Evolutionary conservation across 306 rosid genomes (phyloP).

Genomic region (Quercus wislizeni): DNA sequence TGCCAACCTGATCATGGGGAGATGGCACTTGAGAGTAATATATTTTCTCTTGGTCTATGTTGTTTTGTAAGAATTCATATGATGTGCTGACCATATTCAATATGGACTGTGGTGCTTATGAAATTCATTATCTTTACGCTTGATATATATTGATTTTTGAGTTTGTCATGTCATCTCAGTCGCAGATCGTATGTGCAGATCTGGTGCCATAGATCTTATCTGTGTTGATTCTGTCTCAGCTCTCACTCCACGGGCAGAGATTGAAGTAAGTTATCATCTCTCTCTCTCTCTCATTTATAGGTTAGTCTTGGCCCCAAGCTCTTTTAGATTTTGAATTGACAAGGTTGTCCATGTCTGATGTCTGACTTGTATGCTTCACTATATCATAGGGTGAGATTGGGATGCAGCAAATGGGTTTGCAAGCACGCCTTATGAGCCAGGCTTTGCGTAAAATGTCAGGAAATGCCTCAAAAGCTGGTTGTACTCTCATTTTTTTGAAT

Average conservation of each 20-base stretch:
- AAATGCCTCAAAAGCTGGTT: slow-evolving; percentile 99
- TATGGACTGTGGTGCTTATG: slow-evolving; percentile 7
- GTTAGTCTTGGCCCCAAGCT: neutral
- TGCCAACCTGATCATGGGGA: slow-evolving; percentile 99
- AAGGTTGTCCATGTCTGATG: slow-evolving; percentile 22
- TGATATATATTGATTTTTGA: slow-evolving; percentile 23
- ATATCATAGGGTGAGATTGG: slow-evolving; percentile 85
- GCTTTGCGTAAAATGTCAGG: slow-evolving; percentile 99
- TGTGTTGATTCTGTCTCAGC: slow-evolving; percentile 98
- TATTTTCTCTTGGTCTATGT: slow-evolving; percentile 17
- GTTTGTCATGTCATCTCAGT: slow-evolving; percentile 43
- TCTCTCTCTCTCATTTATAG: neutral
- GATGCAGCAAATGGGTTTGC: slow-evolving; percentile 99
- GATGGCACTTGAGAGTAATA: slow-evolving; percentile 98
- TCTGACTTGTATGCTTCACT: slow-evolving; percentile 27
- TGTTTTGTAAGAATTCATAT: slow-evolving; percentile 23
- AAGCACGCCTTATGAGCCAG: slow-evolving; percentile 99
- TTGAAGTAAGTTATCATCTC: slow-evolving; percentile 56
- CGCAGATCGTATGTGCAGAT: slow-evolving; percentile 99
- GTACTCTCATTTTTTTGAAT: slow-evolving; percentile 90
- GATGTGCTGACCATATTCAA: slow-evolving; percentile 11
- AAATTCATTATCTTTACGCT: neutral
- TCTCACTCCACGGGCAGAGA: slow-evolving; percentile 97
- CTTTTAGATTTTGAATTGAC: neutral
- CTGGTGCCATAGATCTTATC: slow-evolving; percentile 95